A percentile compares a stretch with the other conserved stretches of the same genome.
Conservation (phyloP, 306 rosid genomes). For the Cucurbita ficifolia region DNA sequence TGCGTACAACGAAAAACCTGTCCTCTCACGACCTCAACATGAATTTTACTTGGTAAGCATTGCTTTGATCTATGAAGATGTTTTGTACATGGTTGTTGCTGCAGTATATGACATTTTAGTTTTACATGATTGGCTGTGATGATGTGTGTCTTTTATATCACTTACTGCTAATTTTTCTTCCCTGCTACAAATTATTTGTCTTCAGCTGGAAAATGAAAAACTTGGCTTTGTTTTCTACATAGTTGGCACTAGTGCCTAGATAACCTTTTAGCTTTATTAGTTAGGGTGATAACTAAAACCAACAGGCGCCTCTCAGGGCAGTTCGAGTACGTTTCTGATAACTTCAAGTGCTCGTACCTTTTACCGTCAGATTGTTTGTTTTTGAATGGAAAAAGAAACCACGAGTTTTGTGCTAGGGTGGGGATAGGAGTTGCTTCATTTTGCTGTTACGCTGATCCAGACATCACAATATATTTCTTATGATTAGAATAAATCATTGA, state of each 20-base stretch:
- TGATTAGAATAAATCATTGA: not conserved
- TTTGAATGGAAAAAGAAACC: not conserved
- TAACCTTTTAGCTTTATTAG: not conserved
- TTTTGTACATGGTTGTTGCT: not conserved
- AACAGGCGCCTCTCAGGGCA: not conserved
- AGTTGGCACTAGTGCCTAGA: not conserved
- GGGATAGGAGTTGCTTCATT: not conserved
- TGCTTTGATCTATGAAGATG: not conserved
- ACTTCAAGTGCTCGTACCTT: not conserved
- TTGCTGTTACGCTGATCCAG: not conserved
- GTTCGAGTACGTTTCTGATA: not conserved
- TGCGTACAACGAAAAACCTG: slow-evolving; percentile 94
- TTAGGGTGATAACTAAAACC: not conserved
- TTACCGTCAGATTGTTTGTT: not conserved
- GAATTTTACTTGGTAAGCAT: slow-evolving; percentile 71
- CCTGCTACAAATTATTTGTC: not conserved
- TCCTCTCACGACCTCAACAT: slow-evolving; percentile 93
- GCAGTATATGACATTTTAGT: not conserved
- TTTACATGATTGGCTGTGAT: not conserved
- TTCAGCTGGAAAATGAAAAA: not conserved
- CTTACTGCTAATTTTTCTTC: not conserved
- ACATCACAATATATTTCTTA: not conserved
- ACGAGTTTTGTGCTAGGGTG: not conserved
- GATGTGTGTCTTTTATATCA: not conserved
- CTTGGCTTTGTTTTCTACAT: not conserved